A percentile compares a stretch with the other conserved stretches of the same genome.
These are phyloP conservation scores for Candida coleopterorum DNA, from an alignment of 805 yeast genomes.

Conservation along the genomic window DNA sequence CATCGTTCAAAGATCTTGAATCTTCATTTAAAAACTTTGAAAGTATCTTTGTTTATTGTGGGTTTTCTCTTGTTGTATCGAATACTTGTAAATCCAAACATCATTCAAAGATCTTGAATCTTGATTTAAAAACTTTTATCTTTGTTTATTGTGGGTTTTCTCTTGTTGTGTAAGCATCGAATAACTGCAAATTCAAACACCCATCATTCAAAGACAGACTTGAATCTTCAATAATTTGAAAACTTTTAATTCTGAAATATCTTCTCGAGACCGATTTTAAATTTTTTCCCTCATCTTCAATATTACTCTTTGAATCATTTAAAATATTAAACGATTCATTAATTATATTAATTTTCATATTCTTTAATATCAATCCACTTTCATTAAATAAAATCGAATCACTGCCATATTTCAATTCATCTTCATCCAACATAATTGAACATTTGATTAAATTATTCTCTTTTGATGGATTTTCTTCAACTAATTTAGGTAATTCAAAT, in stretches of 20 bases:
- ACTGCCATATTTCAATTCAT: slow-evolving; percentile 27
- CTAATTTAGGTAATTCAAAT: slow-evolving; percentile 29
- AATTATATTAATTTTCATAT: slow-evolving; percentile 5
- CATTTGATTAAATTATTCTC: slow-evolving; percentile 15
- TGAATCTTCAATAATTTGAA: slow-evolving; percentile 34
- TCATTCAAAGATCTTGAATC: no score
- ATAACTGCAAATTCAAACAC: slow-evolving; percentile 32
- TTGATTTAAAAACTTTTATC: no score
- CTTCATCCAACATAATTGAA: slow-evolving; percentile 24
- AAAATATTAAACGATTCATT: slow-evolving; percentile 8
- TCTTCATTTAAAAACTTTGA: no score
- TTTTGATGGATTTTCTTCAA: slow-evolving; percentile 17
- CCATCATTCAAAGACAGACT: slow-evolving; percentile 24
- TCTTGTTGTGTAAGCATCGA: slow-evolving; percentile 37
- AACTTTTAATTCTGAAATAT: slow-evolving; percentile 28
- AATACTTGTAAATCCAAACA: no score
- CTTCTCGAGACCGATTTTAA: not conserved
- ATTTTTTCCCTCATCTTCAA: not conserved
- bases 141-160: slow-evolving; percentile 37
- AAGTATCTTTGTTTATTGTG: no score
- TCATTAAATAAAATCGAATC: slow-evolving; percentile 31
- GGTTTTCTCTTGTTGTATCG: no score
- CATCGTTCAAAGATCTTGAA: no score
- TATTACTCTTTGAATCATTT: not conserved
- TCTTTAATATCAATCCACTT: slow-evolving; percentile 18